A percentile compares a stretch with the other conserved stretches of the same genome.
These are phyloP conservation scores for Rutstroemia sp. DNA, from an alignment of 2,329 filamentous ascomycete species.

Conservation along the genomic window DNA sequence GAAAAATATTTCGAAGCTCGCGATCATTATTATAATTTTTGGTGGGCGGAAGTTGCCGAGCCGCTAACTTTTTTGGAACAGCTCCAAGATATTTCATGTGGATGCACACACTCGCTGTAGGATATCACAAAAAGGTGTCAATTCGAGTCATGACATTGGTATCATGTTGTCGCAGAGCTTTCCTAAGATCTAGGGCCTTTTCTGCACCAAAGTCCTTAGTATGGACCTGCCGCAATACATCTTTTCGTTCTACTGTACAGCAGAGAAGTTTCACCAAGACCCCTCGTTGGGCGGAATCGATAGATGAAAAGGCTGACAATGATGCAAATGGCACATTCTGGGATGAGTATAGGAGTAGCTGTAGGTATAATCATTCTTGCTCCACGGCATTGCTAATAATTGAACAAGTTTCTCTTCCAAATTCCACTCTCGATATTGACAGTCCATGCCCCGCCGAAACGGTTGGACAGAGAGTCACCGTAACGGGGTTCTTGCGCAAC, in stretches of 20 bases:
- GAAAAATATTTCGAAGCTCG: slow-evolving; percentile 30
- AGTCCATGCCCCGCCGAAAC: slow-evolving; percentile 3
- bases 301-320: slow-evolving; percentile 4
- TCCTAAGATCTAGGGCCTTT: neutral
- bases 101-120: neutral
- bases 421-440: slow-evolving; percentile 11
- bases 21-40: slow-evolving; percentile 25
- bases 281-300: neutral
- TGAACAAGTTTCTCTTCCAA: slow-evolving; percentile 11
- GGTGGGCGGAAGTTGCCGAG: slow-evolving; percentile 11
- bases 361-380: slow-evolving; percentile 12
- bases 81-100: slow-evolving; percentile 11
- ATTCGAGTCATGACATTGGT: slow-evolving; percentile 19
- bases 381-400: neutral
- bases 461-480: slow-evolving; percentile 37
- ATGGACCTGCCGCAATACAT: slow-evolving; percentile 1
- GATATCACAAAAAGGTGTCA: neutral
- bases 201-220: neutral
- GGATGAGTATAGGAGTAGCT: slow-evolving; percentile 23
- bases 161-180: slow-evolving; percentile 9
- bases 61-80: slow-evolving; percentile 20
- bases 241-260: neutral
- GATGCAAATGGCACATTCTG: slow-evolving; percentile 12
- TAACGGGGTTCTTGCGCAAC: slow-evolving; percentile 67
- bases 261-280: slow-evolving; percentile 13